These are phyloP conservation scores for Globisporangium takayamanum DNA, from an alignment of 352 stramenopile species.

Conservation along the genomic window DNA sequence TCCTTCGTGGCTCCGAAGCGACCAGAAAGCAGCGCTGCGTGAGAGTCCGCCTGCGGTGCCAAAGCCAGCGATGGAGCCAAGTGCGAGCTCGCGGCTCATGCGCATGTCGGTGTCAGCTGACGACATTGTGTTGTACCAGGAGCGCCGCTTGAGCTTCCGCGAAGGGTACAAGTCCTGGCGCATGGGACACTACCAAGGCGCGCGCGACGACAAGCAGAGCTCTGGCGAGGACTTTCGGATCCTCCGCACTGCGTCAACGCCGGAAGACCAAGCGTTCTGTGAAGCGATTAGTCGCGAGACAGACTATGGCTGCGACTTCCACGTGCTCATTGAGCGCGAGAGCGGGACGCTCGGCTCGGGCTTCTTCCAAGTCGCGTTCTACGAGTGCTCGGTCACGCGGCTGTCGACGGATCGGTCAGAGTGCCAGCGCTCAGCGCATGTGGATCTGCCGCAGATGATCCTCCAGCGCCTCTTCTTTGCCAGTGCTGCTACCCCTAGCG, in stretches of 20 bases:
- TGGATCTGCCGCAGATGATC: slow-evolving; percentile 39
- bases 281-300: slow-evolving; percentile 53
- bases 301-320: slow-evolving; percentile 60
- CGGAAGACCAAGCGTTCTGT: slow-evolving; percentile 75
- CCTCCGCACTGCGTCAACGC: slow-evolving; percentile 42
- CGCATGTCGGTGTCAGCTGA: slow-evolving; percentile 74
- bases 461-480: slow-evolving; percentile 17
- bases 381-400: slow-evolving; percentile 73
- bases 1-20: slow-evolving; percentile 3
- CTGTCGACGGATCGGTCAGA: slow-evolving; percentile 38
- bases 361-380: slow-evolving; percentile 85
- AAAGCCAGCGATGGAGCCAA: slow-evolving; percentile 9
- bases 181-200: slow-evolving; percentile 72
- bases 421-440: slow-evolving; percentile 17
- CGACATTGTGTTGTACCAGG: slow-evolving; percentile 82
- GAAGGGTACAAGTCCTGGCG: slow-evolving; percentile 84
- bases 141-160: slow-evolving; percentile 66
- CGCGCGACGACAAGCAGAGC: slow-evolving; percentile 66
- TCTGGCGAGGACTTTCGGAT: slow-evolving; percentile 36
- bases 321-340: slow-evolving; percentile 66
- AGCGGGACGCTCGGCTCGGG: slow-evolving; percentile 46
- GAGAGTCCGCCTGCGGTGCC: neutral
- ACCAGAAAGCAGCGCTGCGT: neutral
- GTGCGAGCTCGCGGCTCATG: slow-evolving; percentile 26
- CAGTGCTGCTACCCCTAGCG: slow-evolving; percentile 5